These are phyloP conservation scores for Macrolepiota albuminosa DNA, from an alignment of 768 basidiomycete genomes.

Conservation along the genomic window DNA sequence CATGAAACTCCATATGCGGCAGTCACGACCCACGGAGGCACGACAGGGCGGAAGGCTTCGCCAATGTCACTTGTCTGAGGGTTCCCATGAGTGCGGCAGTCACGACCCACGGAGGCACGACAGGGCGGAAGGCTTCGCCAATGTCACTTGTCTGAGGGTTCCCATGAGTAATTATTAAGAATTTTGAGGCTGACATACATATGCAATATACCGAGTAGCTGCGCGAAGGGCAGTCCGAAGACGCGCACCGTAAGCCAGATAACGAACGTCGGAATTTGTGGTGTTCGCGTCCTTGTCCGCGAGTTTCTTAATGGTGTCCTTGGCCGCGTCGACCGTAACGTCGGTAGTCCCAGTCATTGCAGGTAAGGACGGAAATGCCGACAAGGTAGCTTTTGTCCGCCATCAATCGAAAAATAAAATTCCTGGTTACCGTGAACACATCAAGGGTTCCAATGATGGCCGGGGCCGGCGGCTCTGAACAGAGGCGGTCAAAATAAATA, in stretches of 20 bases:
- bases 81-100: constrained; percentile 41
- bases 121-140: constrained; percentile 79
- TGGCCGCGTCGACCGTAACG: constrained; percentile 34
- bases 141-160: constrained; percentile 65
- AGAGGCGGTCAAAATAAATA: background rate
- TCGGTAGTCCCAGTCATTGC: constrained; percentile 28
- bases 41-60: constrained; percentile 78
- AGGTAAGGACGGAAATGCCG: background rate
- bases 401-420: constrained; percentile 1
- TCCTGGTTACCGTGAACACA: background rate
- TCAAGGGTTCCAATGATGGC: background rate
- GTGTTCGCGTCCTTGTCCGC: constrained; percentile 62
- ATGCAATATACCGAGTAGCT: constrained; percentile 68
- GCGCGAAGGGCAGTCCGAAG: constrained; percentile 73
- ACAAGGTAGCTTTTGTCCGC: background rate
- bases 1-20: constrained; percentile 81
- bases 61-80: constrained; percentile 74
- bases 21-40: constrained; percentile 64
- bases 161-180: constrained; percentile 1
- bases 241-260: constrained; percentile 76
- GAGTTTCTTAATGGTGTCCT: constrained; percentile 49
- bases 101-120: constrained; percentile 68
- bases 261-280: constrained; percentile 64
- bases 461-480: background rate
- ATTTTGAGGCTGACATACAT: constrained; percentile 39